Conservation (phyloP, 768 basidiomycete genomes). For the Tephrocybe sp. region DNA sequence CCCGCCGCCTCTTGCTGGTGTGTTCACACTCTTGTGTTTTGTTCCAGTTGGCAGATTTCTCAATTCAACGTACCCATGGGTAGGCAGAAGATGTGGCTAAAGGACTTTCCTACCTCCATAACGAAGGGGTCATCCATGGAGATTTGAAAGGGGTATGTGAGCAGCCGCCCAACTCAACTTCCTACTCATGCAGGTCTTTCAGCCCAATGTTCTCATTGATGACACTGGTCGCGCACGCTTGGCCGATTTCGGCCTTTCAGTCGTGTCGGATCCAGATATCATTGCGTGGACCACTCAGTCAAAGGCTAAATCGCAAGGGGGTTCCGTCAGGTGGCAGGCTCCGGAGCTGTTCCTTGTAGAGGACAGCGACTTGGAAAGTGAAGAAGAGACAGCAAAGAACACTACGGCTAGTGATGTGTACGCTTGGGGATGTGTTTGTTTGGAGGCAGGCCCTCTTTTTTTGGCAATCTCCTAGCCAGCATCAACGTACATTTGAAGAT, state of each 20-base stretch:
- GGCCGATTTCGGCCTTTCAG: neutral
- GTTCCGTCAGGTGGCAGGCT: neutral
- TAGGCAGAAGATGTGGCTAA: neutral
- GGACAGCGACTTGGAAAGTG: neutral
- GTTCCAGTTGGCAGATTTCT: no score
- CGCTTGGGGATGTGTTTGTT: neutral
- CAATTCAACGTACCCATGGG: neutral
- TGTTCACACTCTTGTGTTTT: no score
- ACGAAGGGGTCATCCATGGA: conserved; percentile 10
- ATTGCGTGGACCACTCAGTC: neutral
- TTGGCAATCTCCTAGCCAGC: neutral
- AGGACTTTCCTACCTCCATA: conserved; percentile 18
- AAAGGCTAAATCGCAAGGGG: neutral
- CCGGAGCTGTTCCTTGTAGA: neutral
- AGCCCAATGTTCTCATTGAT: neutral
- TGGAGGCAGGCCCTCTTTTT: neutral
- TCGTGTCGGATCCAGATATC: neutral
- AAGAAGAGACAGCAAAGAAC: neutral
- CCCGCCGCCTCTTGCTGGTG: no score
- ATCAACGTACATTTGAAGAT: neutral
- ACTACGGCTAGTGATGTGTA: neutral
- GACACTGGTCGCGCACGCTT: neutral
- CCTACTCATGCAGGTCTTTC: neutral
- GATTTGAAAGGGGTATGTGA: neutral
- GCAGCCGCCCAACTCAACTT: neutral